Conservation (phyloP, 371 early-diverging fungal genomes). For the Mucor velutinosus region DNA sequence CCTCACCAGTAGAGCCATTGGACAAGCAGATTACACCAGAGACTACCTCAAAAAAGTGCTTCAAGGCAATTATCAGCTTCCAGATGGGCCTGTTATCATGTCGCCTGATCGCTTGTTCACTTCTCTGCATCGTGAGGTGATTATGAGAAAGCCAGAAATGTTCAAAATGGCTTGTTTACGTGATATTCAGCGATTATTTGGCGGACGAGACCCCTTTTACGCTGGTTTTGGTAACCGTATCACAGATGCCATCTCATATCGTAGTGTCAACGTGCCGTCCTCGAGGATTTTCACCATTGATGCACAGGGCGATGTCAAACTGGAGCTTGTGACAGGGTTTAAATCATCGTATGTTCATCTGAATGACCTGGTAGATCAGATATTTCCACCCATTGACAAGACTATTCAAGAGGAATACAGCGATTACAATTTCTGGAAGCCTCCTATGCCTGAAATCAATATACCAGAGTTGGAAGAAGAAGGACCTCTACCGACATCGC, state of each 20-base stretch:
- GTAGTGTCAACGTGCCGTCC: constrained; percentile 91
- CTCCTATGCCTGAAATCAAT: constrained; percentile 56
- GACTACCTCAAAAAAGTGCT: constrained; percentile 90
- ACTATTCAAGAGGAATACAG: constrained; percentile 70
- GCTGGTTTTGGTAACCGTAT: constrained; percentile 99
- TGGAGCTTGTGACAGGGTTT: constrained; percentile 86
- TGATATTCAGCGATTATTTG: constrained; percentile 91
- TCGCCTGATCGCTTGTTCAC: constrained; percentile 96
- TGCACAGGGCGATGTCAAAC: constrained; percentile 87
- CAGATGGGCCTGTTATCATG: constrained; percentile 97
- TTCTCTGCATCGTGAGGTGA: constrained; percentile 95
- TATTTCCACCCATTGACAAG: constrained; percentile 81
- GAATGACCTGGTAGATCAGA: constrained; percentile 94
- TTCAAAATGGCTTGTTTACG: constrained; percentile 97
- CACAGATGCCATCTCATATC: constrained; percentile 93
- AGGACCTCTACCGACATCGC: constrained; percentile 22
- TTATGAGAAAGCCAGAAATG: constrained; percentile 93
- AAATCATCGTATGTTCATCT: constrained; percentile 86
- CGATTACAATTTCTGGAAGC: constrained; percentile 90
- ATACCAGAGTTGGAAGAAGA: constrained; percentile 45
- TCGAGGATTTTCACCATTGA: constrained; percentile 98
- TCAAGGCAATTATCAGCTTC: constrained; percentile 89
- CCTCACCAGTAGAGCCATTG: constrained; percentile 96
- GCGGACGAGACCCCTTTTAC: constrained; percentile 84
- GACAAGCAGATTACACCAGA: constrained; percentile 92